These are phyloP conservation scores for Mrakia gelida DNA, from an alignment of 768 basidiomycete species.

Conservation along the genomic window DNA sequence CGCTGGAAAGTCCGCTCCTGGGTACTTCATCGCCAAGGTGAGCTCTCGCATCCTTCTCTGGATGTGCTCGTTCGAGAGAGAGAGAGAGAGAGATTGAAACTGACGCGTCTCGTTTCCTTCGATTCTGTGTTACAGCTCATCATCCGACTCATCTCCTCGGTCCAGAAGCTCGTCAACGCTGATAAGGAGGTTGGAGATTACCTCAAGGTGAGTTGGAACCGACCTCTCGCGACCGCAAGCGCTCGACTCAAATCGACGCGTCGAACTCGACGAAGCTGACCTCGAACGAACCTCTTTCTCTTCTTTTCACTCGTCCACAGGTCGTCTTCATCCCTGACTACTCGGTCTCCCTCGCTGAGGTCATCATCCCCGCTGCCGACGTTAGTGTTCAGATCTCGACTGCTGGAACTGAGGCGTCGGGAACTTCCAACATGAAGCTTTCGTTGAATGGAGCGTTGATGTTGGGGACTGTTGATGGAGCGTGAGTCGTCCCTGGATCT, in stretches of 20 bases:
- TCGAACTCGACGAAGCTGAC: not conserved
- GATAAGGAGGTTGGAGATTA: slow-evolving; percentile 80
- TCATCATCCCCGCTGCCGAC: slow-evolving; percentile 84
- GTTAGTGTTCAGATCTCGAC: slow-evolving; percentile 96
- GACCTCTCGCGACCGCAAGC: too few species aligned
- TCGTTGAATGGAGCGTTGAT: slow-evolving; percentile 85
- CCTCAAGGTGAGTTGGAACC: slow-evolving; percentile 57
- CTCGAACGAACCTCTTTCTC: not conserved
- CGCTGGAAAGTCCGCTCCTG: slow-evolving; percentile 80
- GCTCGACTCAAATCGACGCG: not conserved
- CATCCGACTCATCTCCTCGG: slow-evolving; percentile 76
- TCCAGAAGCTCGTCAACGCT: slow-evolving; percentile 67
- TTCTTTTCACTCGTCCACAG: too few species aligned
- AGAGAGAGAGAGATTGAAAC: not conserved
- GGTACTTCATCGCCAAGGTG: slow-evolving; percentile 83
- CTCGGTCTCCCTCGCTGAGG: slow-evolving; percentile 70
- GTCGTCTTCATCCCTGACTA: slow-evolving; percentile 96
- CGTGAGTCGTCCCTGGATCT: slow-evolving; percentile 43
- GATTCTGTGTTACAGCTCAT: slow-evolving; percentile 53
- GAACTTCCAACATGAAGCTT: slow-evolving; percentile 53
- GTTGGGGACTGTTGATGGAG: slow-evolving; percentile 53
- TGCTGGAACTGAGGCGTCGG: slow-evolving; percentile 74
- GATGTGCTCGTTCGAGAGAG: not conserved
- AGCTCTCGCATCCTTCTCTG: not conserved
- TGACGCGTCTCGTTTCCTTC: not conserved